These are phyloP conservation scores for Fagus crenata DNA, from an alignment of 306 rosid species.

Conservation along the genomic window DNA sequence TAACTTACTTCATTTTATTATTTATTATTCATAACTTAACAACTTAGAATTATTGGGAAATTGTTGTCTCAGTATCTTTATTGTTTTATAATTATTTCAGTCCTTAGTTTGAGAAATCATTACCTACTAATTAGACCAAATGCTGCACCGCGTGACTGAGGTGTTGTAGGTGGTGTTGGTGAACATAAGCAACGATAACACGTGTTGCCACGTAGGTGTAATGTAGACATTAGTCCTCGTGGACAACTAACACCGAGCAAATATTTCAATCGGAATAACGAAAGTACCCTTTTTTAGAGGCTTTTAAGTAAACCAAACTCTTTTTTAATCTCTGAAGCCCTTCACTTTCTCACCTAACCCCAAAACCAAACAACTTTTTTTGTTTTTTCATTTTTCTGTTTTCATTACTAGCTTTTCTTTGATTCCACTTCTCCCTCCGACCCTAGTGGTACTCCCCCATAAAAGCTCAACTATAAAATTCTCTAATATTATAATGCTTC, in stretches of 20 bases:
- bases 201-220: conserved; percentile 18
- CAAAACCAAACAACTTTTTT: not conserved
- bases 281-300: not conserved
- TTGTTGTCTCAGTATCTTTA: no score
- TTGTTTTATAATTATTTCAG: no score
- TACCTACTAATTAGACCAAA: no score
- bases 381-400: not conserved
- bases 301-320: not conserved
- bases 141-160: no score
- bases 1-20: no score
- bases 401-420: not conserved
- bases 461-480: conserved; percentile 16
- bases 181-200: not conserved
- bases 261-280: not conserved
- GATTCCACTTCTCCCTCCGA: not conserved
- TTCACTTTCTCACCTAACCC: conserved; percentile 33
- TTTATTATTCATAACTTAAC: no score
- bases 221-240: not conserved
- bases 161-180: not conserved
- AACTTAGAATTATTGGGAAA: no score
- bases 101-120: no score
- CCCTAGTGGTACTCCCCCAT: conserved; percentile 1
- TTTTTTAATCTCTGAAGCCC: not conserved
- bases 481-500: conserved; percentile 8
- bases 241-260: not conserved